Evolutionary conservation across 345 rosid species (phyloP).

Genomic region (Capsella bursapastoris): DNA sequence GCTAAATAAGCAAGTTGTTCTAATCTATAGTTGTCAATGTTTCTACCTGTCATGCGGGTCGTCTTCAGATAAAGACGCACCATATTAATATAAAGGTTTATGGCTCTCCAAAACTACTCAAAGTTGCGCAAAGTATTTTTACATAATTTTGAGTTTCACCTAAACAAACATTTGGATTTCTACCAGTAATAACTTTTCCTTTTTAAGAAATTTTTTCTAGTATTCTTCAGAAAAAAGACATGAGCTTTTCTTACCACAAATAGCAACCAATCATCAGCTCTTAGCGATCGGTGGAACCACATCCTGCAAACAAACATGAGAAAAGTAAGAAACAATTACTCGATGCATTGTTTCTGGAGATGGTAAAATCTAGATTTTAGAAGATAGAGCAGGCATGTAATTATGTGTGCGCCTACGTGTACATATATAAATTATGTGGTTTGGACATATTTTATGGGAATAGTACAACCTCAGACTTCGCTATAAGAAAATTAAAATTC

Average conservation of each 20-base stretch:
- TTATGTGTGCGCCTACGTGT: neutral
- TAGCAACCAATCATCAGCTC: constrained; percentile 94
- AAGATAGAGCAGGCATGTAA: neutral
- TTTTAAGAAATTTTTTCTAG: neutral
- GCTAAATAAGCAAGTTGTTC: constrained; percentile 5
- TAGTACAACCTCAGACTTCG: constrained; percentile 10
- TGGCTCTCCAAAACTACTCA: constrained; percentile 13
- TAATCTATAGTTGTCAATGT: neutral
- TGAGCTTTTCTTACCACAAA: constrained; percentile 62
- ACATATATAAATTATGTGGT: neutral
- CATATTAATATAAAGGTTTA: neutral
- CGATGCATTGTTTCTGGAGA: neutral
- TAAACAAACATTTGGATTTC: constrained; percentile 15
- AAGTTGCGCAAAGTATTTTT: neutral
- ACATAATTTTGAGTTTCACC: neutral
- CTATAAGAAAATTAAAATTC: constrained; percentile 34
- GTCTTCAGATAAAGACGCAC: neutral
- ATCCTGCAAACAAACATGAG: constrained; percentile 52
- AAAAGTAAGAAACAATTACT: constrained; percentile 4
- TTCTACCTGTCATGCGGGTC: neutral
- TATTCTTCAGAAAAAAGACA: neutral
- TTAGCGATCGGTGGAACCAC: constrained; percentile 84
- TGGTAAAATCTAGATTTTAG: neutral
- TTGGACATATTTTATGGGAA: neutral
- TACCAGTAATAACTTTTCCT: neutral